A percentile compares a stretch with the other conserved stretches of the same genome.
Conservation (phyloP, 2,329 filamentous ascomycete species). For the Dactylellina sp. region DNA sequence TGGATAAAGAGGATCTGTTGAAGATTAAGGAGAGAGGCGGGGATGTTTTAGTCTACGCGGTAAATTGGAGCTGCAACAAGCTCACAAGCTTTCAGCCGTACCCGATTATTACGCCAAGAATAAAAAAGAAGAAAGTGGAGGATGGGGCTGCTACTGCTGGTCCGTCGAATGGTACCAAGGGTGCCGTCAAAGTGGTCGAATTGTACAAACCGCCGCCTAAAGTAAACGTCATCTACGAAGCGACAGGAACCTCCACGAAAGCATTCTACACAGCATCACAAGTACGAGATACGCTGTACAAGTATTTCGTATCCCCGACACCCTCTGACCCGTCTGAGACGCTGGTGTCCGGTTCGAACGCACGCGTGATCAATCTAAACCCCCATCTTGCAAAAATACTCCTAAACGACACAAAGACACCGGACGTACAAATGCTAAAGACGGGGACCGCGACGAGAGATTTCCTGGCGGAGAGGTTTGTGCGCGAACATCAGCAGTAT, state of each 20-base stretch:
- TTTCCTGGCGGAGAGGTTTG: conserved; percentile 71
- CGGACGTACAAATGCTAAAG: conserved; percentile 69
- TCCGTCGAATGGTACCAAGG: conserved; percentile 24
- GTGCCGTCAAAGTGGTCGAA: conserved; percentile 58
- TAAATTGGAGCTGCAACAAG: conserved; percentile 72
- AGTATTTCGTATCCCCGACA: conserved; percentile 69
- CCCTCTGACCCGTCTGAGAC: conserved; percentile 64
- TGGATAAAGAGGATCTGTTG: conserved; percentile 74
- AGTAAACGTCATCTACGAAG: conserved; percentile 46
- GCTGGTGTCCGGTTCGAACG: conserved; percentile 70
- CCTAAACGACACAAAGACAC: conserved; percentile 67
- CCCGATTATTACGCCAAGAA: conserved; percentile 67
- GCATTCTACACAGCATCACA: conserved; percentile 72
- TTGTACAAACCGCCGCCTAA: conserved; percentile 59
- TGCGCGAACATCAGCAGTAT: conserved; percentile 70
- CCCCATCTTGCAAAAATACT: conserved; percentile 74
- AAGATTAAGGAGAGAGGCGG: conserved; percentile 75
- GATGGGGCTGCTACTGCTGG: too few relatives aligned
- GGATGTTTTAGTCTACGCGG: conserved; percentile 73
- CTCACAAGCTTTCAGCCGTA: conserved; percentile 73
- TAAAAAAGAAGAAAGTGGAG: conserved; percentile 61
- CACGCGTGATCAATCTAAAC: conserved; percentile 72
- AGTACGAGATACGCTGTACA: conserved; percentile 70
- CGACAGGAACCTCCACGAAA: conserved; percentile 61
- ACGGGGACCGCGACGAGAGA: conserved; percentile 72